Percentiles rank a stretch among this genome's conserved stretches.
These are phyloP conservation scores for Hysterium pulicare DNA, from an alignment of 2,329 filamentous ascomycete genomes.

Conservation along the genomic window DNA sequence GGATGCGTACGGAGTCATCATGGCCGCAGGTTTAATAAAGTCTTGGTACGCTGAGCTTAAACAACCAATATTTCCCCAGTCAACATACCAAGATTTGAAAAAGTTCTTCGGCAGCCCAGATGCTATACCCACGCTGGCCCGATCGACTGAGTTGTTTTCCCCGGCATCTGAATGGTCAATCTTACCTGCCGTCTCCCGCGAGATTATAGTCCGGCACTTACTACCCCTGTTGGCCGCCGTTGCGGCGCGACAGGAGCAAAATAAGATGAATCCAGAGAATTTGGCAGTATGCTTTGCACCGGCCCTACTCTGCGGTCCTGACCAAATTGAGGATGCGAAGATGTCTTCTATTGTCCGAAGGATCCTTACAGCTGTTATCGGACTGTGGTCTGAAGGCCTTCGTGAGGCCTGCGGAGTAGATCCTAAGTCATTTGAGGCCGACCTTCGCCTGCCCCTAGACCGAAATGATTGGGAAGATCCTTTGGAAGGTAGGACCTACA, in stretches of 20 bases:
- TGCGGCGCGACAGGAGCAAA: conserved; percentile 43
- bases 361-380: conserved; percentile 48
- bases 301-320: conserved; percentile 49
- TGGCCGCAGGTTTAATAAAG: conserved; percentile 54
- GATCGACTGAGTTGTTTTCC: conserved; percentile 45
- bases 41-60: conserved; percentile 54
- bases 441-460: conserved; percentile 40
- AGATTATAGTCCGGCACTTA: conserved; percentile 50
- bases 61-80: conserved; percentile 50
- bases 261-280: conserved; percentile 56
- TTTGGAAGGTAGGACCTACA: conserved; percentile 28
- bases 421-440: conserved; percentile 33
- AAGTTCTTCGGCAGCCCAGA: conserved; percentile 41
- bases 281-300: conserved; percentile 55
- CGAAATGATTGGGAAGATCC: conserved; percentile 49
- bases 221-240: conserved; percentile 51
- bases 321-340: conserved; percentile 55
- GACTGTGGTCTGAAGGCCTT: conserved; percentile 44
- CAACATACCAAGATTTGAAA: conserved; percentile 47
- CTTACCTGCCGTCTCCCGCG: conserved; percentile 44
- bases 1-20: conserved; percentile 53
- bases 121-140: conserved; percentile 39
- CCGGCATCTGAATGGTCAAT: conserved; percentile 46
- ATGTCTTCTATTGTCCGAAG: conserved; percentile 51
- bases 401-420: conserved; percentile 41